Conservation (phyloP, 495 filamentous ascomycete genomes). For the Neurospora sp. region DNA sequence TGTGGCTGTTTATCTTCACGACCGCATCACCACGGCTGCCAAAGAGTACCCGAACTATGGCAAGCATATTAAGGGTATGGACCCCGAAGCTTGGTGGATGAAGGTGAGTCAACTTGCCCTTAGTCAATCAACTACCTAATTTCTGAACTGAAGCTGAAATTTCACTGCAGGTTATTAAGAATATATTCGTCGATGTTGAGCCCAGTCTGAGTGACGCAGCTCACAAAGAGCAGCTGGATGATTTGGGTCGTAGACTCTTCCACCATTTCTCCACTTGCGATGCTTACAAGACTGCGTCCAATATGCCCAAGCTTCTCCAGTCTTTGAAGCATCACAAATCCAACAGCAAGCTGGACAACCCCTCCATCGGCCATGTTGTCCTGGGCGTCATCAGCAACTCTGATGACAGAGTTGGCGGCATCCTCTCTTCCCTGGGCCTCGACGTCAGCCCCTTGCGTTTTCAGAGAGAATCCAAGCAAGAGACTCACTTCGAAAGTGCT, state of each 20-base stretch:
- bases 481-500: neutral
- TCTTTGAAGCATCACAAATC: constrained; percentile 20
- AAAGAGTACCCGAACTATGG: constrained; percentile 59
- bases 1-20: constrained; percentile 23
- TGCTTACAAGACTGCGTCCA: constrained; percentile 51
- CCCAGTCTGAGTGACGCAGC: constrained; percentile 2
- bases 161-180: constrained; percentile 14
- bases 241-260: constrained; percentile 44
- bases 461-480: neutral
- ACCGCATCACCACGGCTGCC: constrained; percentile 42
- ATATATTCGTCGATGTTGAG: constrained; percentile 25
- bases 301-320: constrained; percentile 44
- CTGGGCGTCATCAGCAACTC: constrained; percentile 70
- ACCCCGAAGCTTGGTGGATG: constrained; percentile 58
- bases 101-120: constrained; percentile 32
- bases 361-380: constrained; percentile 28
- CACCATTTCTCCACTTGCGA: constrained; percentile 49
- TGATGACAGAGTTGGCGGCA: constrained; percentile 54
- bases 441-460: constrained; percentile 32
- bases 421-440: constrained; percentile 54
- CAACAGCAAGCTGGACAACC: neutral
- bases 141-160: neutral
- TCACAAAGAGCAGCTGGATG: constrained; percentile 26
- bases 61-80: constrained; percentile 40
- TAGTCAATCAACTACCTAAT: neutral